These are phyloP conservation scores for Penicillium lividum DNA, from an alignment of 495 filamentous ascomycete species.

Conservation along the genomic window DNA sequence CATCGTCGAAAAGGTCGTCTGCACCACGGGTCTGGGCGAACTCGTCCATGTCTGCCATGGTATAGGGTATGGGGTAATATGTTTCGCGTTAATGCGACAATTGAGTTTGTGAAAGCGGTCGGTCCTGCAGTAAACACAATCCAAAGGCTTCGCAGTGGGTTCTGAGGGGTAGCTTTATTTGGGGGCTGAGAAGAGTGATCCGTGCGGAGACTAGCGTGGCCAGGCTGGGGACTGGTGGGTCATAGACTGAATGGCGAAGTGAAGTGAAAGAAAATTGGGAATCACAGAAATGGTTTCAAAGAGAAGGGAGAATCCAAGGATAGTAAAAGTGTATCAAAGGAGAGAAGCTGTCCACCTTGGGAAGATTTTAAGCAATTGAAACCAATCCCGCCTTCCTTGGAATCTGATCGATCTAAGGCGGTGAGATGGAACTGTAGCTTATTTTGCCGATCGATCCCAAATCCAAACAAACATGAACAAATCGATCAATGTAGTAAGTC, in stretches of 20 bases:
- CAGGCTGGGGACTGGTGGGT: neutral
- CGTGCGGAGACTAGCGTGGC: conserved; percentile 20
- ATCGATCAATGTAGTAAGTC: no score
- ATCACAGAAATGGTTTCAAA: neutral
- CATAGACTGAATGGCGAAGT: neutral
- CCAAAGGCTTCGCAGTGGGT: neutral
- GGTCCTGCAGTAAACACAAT: neutral
- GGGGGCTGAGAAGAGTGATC: conserved; percentile 21
- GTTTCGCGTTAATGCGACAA: neutral
- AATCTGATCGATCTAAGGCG: neutral
- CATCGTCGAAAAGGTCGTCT: conserved; percentile 73
- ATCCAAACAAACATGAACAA: no score
- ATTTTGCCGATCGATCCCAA: neutral
- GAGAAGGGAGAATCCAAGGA: neutral
- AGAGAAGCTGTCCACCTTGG: neutral
- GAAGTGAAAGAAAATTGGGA: neutral
- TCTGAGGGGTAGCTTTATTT: conserved; percentile 30
- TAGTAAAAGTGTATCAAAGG: neutral
- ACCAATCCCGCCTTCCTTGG: neutral
- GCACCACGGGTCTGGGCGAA: conserved; percentile 67
- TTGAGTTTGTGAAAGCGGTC: neutral
- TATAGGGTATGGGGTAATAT: neutral
- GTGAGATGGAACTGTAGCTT: neutral
- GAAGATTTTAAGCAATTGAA: neutral
- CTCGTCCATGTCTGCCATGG: conserved; percentile 42